A percentile compares a stretch with the other conserved stretches of the same genome.
Evolutionary conservation across 805 yeast species (phyloP).

Genomic region (Candida vartiovaarae): DNA sequence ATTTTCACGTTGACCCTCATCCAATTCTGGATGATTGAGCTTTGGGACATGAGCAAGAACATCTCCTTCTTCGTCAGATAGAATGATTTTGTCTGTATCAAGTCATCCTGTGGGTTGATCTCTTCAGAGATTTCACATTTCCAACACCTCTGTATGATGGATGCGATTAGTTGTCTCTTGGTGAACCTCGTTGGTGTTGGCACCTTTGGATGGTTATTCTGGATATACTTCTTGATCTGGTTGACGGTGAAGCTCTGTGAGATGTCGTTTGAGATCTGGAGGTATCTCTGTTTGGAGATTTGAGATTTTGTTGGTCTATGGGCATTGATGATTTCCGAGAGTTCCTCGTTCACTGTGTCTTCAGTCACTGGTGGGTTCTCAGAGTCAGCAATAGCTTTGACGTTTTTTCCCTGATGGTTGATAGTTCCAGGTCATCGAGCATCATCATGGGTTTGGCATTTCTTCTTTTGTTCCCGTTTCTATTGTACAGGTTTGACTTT

Average conservation of each 20-base stretch:
- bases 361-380: background rate
- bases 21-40: slow-evolving; percentile 20
- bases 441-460: background rate
- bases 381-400: slow-evolving; percentile 5
- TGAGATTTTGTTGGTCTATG: slow-evolving; percentile 12
- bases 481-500: slow-evolving; percentile 13
- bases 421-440: background rate
- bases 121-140: slow-evolving; percentile 7
- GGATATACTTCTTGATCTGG: slow-evolving; percentile 13
- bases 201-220: slow-evolving; percentile 4
- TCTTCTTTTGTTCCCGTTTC: background rate
- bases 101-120: slow-evolving; percentile 12
- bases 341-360: background rate
- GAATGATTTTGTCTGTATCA: slow-evolving; percentile 14
- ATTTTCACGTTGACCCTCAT: slow-evolving; percentile 21
- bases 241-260: slow-evolving; percentile 9
- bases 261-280: slow-evolving; percentile 13
- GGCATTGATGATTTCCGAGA: slow-evolving; percentile 5
- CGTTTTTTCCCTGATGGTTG: slow-evolving; percentile 2
- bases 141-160: slow-evolving; percentile 15
- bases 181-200: background rate
- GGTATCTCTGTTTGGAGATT: slow-evolving; percentile 14
- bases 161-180: slow-evolving; percentile 5
- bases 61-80: slow-evolving; percentile 16
- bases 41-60: slow-evolving; percentile 15